Evolutionary conservation across 2,329 filamentous ascomycete species (phyloP).

Genomic region (Dryadomyces quercivorus): DNA sequence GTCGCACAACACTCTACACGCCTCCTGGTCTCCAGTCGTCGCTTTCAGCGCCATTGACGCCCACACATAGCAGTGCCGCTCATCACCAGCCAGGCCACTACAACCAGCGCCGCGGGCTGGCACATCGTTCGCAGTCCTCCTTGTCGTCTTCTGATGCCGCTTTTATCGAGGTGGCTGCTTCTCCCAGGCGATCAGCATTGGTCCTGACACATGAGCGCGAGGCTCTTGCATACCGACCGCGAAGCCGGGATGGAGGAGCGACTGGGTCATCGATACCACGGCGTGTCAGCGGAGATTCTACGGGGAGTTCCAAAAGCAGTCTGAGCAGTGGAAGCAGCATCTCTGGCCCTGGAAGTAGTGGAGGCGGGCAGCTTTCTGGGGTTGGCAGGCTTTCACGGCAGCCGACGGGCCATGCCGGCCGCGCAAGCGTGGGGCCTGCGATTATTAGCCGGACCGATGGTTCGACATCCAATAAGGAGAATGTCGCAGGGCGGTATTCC

Average conservation of each 20-base stretch:
- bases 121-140: slow-evolving; percentile 19
- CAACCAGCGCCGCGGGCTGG: slow-evolving; percentile 14
- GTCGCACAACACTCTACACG: slow-evolving; percentile 41
- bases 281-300: slow-evolving; percentile 20
- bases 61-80: slow-evolving; percentile 23
- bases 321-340: slow-evolving; percentile 7
- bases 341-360: not conserved
- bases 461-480: slow-evolving; percentile 16
- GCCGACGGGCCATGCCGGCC: slow-evolving; percentile 14
- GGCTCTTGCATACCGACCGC: slow-evolving; percentile 18
- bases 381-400: slow-evolving; percentile 18
- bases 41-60: slow-evolving; percentile 37
- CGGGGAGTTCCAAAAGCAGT: slow-evolving; percentile 10
- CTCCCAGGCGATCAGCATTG: slow-evolving; percentile 18
- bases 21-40: slow-evolving; percentile 39
- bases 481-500: slow-evolving; percentile 7
- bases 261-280: slow-evolving; percentile 17
- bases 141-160: slow-evolving; percentile 17
- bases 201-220: slow-evolving; percentile 27
- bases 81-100: slow-evolving; percentile 6
- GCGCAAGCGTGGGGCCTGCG: slow-evolving; percentile 16
- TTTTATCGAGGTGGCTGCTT: slow-evolving; percentile 40
- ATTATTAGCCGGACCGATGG: slow-evolving; percentile 14
- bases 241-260: slow-evolving; percentile 17
- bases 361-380: slow-evolving; percentile 3